A percentile compares a stretch with the other conserved stretches of the same genome.
Evolutionary conservation across 257 asterid species (phyloP).

Genomic region (Buddleja alternifolia): DNA sequence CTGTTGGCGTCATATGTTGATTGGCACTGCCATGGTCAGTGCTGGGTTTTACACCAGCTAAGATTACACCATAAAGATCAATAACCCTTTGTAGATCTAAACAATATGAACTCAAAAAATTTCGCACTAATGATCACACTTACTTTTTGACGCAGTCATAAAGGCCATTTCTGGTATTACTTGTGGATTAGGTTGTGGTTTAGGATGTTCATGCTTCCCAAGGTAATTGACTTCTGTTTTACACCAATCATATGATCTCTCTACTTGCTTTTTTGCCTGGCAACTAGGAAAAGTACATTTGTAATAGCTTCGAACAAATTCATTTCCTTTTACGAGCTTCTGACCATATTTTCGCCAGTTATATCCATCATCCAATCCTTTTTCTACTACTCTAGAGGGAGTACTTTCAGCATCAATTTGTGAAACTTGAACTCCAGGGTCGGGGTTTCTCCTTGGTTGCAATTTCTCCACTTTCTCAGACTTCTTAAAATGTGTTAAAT

Average conservation of each 20-base stretch:
- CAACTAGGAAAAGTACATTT: slow-evolving; percentile 75
- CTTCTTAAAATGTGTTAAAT: slow-evolving; percentile 35
- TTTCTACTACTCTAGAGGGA: slow-evolving; percentile 47
- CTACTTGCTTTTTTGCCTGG: slow-evolving; percentile 82
- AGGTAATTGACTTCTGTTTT: slow-evolving; percentile 72
- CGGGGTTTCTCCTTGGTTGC: slow-evolving; percentile 63
- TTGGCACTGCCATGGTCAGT: slow-evolving; percentile 33
- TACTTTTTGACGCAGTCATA: slow-evolving; percentile 50
- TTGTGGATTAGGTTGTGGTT: slow-evolving; percentile 59
- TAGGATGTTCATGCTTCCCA: slow-evolving; percentile 75
- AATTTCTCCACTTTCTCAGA: slow-evolving; percentile 58
- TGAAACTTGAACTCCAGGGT: slow-evolving; percentile 40
- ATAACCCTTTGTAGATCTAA: slow-evolving; percentile 7
- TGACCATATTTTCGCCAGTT: slow-evolving; percentile 99
- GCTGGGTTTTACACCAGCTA: slow-evolving; percentile 50
- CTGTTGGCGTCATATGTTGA: slow-evolving; percentile 40
- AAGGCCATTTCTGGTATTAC: slow-evolving; percentile 37
- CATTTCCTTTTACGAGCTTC: slow-evolving; percentile 89
- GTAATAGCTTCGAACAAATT: slow-evolving; percentile 83
- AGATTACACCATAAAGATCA: slow-evolving; percentile 33
- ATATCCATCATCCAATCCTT: slow-evolving; percentile 77
- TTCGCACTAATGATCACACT: slow-evolving; percentile 17
- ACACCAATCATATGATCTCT: slow-evolving; percentile 75
- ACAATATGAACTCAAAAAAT: background rate
- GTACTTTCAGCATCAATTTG: slow-evolving; percentile 42